These are phyloP conservation scores for Pleurotus sapidus DNA, from an alignment of 768 basidiomycete species.

Conservation along the genomic window DNA sequence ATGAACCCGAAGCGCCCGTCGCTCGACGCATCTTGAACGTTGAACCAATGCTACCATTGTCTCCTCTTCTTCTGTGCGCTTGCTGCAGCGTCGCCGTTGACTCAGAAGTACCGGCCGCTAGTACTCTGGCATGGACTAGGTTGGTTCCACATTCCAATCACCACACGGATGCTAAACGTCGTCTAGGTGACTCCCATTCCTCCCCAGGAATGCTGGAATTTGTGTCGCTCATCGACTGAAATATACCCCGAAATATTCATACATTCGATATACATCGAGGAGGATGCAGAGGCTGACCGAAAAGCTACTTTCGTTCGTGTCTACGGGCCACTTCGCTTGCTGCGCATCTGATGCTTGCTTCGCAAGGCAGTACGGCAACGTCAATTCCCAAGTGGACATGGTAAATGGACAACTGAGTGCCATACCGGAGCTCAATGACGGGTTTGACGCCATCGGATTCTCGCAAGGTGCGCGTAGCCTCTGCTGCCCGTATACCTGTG, in stretches of 20 bases:
- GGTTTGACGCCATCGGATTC: slow-evolving; percentile 87
- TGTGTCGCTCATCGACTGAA: slow-evolving; percentile 48
- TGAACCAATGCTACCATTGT: too few species aligned
- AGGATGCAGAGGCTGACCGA: slow-evolving; percentile 59
- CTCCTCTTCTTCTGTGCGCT: background rate
- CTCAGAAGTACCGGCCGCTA: slow-evolving; percentile 41
- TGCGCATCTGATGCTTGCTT: slow-evolving; percentile 8
- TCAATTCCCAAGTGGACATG: slow-evolving; percentile 63
- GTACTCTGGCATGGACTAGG: slow-evolving; percentile 79
- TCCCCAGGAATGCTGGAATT: slow-evolving; percentile 75
- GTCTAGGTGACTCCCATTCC: slow-evolving; percentile 66
- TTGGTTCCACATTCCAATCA: slow-evolving; percentile 11
- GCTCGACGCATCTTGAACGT: too few species aligned
- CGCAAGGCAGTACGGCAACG: slow-evolving; percentile 65
- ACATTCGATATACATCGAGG: slow-evolving; percentile 68
- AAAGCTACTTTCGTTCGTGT: slow-evolving; percentile 71
- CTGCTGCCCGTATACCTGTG: background rate
- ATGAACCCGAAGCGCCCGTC: too few species aligned
- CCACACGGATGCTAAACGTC: background rate
- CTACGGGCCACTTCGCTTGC: background rate
- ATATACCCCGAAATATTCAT: slow-evolving; percentile 76
- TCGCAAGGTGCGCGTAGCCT: slow-evolving; percentile 59
- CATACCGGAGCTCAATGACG: slow-evolving; percentile 60
- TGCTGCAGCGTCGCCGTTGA: background rate
- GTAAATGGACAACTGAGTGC: slow-evolving; percentile 64